Evolutionary conservation across 2,329 filamentous ascomycete species (phyloP), one percentile per base, ranked within the genome.

Genomic region (Pseudopyricularia cyperi): DNA sequence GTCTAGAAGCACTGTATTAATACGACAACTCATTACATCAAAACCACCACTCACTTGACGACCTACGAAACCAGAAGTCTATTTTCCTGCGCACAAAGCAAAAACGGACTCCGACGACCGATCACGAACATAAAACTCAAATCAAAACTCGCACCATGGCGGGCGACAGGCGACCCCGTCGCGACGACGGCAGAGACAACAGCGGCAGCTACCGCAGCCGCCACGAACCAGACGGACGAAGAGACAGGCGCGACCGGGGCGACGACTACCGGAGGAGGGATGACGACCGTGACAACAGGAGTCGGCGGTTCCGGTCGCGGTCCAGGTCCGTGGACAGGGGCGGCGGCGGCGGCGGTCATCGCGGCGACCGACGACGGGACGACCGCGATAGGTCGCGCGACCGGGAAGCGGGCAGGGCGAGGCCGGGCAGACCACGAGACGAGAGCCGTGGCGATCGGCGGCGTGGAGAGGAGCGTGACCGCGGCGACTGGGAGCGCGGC

Each of bases 261-360:
- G 30, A 44, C 9, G 51, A 54, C 26, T 51, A 51, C 2, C 48
- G 49, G 8, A 34, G 50, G 22, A 48, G 52, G 35, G 52, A 53
- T 17, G 52, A 53, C 8, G 53, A 57, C 22, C 46, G 54, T 9
- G 52, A 53, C 46, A 54, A n/a, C 24, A 34, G 52, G 11, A 48
- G 30, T 39, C 51, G 54, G 2, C 54, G 55, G 6, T 54, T 55
- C 22, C 52, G 57, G 9, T 54, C 54, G 3, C 55, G 57, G 9
- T 55, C 52, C 19, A 48, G 51, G 30, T 52, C 51, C 15, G 32
- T 30, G 11, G 39, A 44, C 7, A 15, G 30, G 17, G 39, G 28
- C 14, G 37, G 28, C 7, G 19, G 39, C 39, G 28, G 28, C 28
- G 28, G 28, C 24, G 47, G 3, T 44, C 39, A 15, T 30, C 28